Evolutionary conservation across 1,139 yeast genomes (phyloP), one percentile per base, ranked within the genome.

Genomic region (Magnusiomyces suaveolens): DNA sequence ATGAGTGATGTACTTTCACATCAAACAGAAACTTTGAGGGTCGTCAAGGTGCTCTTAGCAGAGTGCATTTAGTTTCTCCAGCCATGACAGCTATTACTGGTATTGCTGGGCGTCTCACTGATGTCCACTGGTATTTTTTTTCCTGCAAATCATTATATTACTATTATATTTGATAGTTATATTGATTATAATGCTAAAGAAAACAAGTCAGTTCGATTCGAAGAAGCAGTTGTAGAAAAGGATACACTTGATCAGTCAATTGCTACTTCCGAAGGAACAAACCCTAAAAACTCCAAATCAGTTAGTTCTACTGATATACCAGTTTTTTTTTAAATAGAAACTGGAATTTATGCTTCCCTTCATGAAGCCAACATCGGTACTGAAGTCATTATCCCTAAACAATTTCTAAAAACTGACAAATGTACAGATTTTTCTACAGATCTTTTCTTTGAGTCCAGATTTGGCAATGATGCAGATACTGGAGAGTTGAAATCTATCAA

Each of bases 21-120:
- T 90, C 97, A 32, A 92, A 92, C 78, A 86, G 98, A 79, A 92
- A 92, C 76, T 92, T 92, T 69, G 97, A 92, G 73, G 98, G 98
- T 65, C 92, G 98, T 74, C 98, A 92, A 77, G 98, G 98, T 74
- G 96, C 96, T 52, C 75, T 74, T 57, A 88, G 96, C n/a, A 82
- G 98, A 75, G 92, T 97, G 24, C 98, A 92, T 69, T 79, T 92
- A 69, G 88, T 90, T 95, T 88, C 97, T 18, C 98, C 98, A 41
- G 96, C 96, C 38, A 92, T 92, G 98, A 97, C 98, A 51, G 98
- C 98, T 24, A 97, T 97, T 41, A 97, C 98, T 36, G 97, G 94
- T 64, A 84, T 92, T 61, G 81, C 80, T 57, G 98, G 98, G 62
- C 90, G 84, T 67, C 84, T 92, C 66, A 80, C 87, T 51, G 98